phyloP scores from a whole-genome alignment of 495 filamentous ascomycete genomes.

The Aspergillus kassunensis region DNA sequence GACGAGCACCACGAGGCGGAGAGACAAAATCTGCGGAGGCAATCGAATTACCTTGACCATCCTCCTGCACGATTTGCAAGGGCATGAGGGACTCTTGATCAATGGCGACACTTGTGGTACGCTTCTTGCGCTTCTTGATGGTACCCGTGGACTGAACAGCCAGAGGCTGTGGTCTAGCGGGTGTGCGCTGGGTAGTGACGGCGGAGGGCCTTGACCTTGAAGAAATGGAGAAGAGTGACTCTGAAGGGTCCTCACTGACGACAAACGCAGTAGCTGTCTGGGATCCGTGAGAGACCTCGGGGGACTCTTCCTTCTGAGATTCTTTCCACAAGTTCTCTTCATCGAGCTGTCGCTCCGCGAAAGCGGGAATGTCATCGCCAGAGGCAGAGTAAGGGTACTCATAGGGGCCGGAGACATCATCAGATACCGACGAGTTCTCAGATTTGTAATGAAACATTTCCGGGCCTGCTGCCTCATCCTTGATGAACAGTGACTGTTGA shows the following conservation, averaged over 20 bases:
- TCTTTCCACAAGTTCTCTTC: constrained; percentile 35
- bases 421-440: constrained; percentile 38
- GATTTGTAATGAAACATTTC: constrained; percentile 41
- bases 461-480: constrained; percentile 19
- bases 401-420: constrained; percentile 32
- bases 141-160: constrained; percentile 35
- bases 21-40: constrained; percentile 48
- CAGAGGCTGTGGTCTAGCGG: constrained; percentile 29
- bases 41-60: constrained; percentile 45
- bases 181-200: constrained; percentile 23
- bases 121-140: constrained; percentile 42
- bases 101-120: constrained; percentile 25
- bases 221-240: constrained; percentile 26
- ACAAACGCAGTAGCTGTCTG: constrained; percentile 37
- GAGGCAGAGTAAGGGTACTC: constrained; percentile 39
- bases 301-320: constrained; percentile 21
- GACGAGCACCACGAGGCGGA: constrained; percentile 43
- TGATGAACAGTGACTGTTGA: constrained; percentile 15
- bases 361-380: constrained; percentile 30
- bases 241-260: constrained; percentile 35
- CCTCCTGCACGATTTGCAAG: constrained; percentile 46
- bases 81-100: constrained; percentile 34
- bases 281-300: constrained; percentile 23
- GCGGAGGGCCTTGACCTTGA: constrained; percentile 27
- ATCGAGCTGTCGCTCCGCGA: constrained; percentile 31